Conservation (phyloP, 1,284 basidiomycete species). For the Trichosporon ovoides region DNA sequence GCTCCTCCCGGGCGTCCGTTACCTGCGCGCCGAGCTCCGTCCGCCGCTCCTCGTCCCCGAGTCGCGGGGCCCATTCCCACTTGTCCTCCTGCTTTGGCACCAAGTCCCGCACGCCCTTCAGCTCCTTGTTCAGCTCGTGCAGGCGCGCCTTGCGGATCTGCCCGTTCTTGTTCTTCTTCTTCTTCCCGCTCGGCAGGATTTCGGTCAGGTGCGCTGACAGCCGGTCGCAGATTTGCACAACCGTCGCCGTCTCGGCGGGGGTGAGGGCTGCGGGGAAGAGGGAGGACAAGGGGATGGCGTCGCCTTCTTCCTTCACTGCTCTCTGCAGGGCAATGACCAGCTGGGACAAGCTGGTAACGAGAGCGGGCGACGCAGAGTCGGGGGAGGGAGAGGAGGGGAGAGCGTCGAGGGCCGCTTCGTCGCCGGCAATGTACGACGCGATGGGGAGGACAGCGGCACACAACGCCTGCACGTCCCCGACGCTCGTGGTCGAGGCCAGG, state of each 20-base stretch:
- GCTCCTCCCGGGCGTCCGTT: neutral
- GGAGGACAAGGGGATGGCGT: neutral
- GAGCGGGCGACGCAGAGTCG: neutral
- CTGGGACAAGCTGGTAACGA: conserved; percentile 4
- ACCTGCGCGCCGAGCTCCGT: neutral
- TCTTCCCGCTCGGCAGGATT: neutral
- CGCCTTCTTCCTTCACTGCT: neutral
- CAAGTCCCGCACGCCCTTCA: neutral
- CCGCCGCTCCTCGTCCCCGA: neutral
- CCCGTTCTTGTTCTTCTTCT: conserved; percentile 5
- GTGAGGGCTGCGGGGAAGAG: neutral
- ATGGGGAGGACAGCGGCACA: conserved; percentile 5
- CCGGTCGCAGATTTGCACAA: neutral
- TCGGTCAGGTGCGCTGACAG: conserved; percentile 1
- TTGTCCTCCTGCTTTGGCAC: neutral
- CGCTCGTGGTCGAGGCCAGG: neutral
- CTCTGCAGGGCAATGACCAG: neutral
- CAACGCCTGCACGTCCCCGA: conserved; percentile 5
- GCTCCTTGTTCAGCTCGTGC: neutral
- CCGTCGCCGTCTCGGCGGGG: neutral
- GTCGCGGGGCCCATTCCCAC: neutral
- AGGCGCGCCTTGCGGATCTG: neutral
- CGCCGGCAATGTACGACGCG: conserved; percentile 6
- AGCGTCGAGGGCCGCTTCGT: neutral
- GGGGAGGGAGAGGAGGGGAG: conserved; percentile 6